phyloP scores from a whole-genome alignment of 2,329 filamentous ascomycete species.

The Aureobasidium sp. region DNA sequence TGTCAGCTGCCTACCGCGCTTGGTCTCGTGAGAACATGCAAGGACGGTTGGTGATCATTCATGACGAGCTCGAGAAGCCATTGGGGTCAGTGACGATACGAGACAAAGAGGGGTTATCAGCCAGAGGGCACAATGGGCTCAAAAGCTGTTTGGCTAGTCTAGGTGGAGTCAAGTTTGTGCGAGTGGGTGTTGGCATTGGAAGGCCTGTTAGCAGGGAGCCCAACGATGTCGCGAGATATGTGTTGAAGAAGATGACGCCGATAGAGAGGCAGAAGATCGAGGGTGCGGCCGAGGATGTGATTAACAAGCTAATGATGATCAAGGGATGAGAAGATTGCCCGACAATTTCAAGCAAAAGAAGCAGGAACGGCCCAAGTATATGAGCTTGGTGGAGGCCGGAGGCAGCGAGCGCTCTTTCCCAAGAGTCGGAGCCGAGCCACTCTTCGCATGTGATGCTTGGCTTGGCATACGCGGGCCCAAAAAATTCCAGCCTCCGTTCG shows the following conservation, averaged over 20 bases:
- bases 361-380: too few relatives aligned
- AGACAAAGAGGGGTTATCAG: conserved; percentile 44
- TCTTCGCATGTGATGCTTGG: too few relatives aligned
- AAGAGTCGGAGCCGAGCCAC: too few relatives aligned
- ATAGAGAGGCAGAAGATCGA: conserved; percentile 39
- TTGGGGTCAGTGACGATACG: conserved; percentile 60
- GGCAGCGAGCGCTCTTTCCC: too few relatives aligned
- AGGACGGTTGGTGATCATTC: conserved; percentile 64
- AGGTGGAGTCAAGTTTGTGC: conserved; percentile 71
- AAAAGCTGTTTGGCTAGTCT: conserved; percentile 71
- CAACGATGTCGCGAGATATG: conserved; percentile 65
- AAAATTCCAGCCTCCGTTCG: too few relatives aligned
- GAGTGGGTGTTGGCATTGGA: conserved; percentile 79
- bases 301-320: conserved; percentile 33
- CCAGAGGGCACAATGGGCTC: conserved; percentile 41
- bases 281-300: conserved; percentile 27
- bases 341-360: too few relatives aligned
- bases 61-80: conserved; percentile 77
- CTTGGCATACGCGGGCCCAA: too few relatives aligned
- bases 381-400: too few relatives aligned
- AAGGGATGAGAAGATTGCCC: conserved; percentile 19
- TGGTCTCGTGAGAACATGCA: conserved; percentile 35
- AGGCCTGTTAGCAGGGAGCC: conserved; percentile 63
- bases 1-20: conserved; percentile 59
- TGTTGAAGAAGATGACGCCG: conserved; percentile 60